A percentile compares a stretch with the other conserved stretches of the same genome.
phyloP scores from a whole-genome alignment of 495 filamentous ascomycete species.

The Lasiosphaeria miniovina region DNA sequence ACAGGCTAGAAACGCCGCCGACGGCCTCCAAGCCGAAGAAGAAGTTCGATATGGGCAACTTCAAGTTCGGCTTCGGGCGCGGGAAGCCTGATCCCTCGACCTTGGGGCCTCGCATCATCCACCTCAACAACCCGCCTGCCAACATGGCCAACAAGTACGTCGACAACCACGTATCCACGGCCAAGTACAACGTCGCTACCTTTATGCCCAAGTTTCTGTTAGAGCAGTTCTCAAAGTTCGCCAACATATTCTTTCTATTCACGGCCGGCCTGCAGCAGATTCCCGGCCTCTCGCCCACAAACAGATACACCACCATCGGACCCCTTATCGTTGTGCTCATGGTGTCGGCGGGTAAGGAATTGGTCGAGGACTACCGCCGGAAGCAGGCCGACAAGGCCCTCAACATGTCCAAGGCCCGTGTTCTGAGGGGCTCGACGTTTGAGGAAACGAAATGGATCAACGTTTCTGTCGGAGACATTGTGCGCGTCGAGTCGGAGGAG shows the following conservation, averaged over 20 bases:
- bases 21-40: constrained; percentile 42
- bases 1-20: constrained; percentile 30
- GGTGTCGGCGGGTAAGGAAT: constrained; percentile 91
- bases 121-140: constrained; percentile 95
- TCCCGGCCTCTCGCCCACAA: constrained; percentile 90
- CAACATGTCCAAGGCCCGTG: constrained; percentile 82
- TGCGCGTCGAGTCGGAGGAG: constrained; percentile 92
- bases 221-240: constrained; percentile 99
- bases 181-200: constrained; percentile 96
- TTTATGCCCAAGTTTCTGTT: constrained; percentile 97
- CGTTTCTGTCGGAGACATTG: constrained; percentile 88
- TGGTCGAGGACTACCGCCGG: constrained; percentile 90
- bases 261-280: constrained; percentile 95
- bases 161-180: constrained; percentile 94
- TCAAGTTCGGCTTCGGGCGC: constrained; percentile 94
- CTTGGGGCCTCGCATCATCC: constrained; percentile 86
- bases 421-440: constrained; percentile 82
- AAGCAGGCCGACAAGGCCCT: constrained; percentile 82
- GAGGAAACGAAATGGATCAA: constrained; percentile 89
- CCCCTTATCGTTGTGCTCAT: constrained; percentile 84
- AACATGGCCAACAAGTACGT: constrained; percentile 85
- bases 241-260: constrained; percentile 99
- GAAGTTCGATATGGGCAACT: constrained; percentile 65
- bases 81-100: constrained; percentile 84
- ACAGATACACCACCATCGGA: constrained; percentile 92